Conservation (phyloP, 2,329 filamentous ascomycete species). For the Colletotrichum acutatum region DNA sequence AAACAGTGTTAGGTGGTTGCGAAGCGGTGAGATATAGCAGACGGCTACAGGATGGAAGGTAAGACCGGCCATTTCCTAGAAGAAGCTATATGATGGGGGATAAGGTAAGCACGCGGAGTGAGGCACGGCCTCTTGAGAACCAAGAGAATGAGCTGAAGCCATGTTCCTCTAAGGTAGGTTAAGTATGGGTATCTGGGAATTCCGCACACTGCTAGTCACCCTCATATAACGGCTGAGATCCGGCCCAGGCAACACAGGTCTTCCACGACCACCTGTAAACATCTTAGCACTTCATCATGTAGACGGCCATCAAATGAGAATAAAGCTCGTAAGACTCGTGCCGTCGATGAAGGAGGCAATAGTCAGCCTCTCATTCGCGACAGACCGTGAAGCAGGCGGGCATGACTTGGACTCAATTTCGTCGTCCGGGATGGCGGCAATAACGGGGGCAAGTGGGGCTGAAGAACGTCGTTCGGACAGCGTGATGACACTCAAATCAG, state of each 20-base stretch:
- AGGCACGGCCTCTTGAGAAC: neutral
- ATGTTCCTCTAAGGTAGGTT: neutral
- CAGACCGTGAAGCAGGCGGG: neutral
- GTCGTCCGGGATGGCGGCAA: constrained; percentile 1
- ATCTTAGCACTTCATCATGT: neutral
- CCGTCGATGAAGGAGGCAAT: neutral
- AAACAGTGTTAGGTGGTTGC: neutral
- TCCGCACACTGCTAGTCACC: neutral
- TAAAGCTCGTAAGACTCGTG: neutral
- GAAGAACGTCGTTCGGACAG: neutral
- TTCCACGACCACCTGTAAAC: neutral
- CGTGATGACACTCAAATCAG: neutral
- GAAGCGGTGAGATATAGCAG: neutral
- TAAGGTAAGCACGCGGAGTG: neutral
- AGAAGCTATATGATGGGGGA: neutral
- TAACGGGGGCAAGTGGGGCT: neutral
- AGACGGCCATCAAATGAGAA: neutral
- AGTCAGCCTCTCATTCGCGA: neutral
- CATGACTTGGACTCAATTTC: neutral
- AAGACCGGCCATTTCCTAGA: neutral
- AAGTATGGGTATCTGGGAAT: neutral
- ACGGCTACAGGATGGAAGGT: neutral
- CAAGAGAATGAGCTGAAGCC: neutral
- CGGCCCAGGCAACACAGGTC: neutral
- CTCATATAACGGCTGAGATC: neutral